These are phyloP conservation scores for Cordyceps fumosorosea DNA, from an alignment of 2,329 filamentous ascomycete species.

Conservation along the genomic window DNA sequence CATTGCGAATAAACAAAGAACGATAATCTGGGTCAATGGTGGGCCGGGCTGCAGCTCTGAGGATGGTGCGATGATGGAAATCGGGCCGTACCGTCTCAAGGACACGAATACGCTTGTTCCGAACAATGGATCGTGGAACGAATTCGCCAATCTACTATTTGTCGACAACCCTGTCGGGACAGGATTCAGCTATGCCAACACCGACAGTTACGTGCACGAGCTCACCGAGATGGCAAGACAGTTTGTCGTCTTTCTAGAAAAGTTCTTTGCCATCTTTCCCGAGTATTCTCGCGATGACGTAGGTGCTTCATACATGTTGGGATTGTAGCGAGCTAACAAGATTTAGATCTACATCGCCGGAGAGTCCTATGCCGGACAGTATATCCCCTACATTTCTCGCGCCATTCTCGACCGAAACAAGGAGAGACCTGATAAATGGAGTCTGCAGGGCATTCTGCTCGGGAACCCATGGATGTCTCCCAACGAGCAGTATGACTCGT, in stretches of 20 bases:
- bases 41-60: slow-evolving; percentile 96
- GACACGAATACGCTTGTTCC: slow-evolving; percentile 64
- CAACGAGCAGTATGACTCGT: slow-evolving; percentile 80
- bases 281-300: slow-evolving; percentile 91
- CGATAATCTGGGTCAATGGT: slow-evolving; percentile 94
- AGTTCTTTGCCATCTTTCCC: slow-evolving; percentile 85
- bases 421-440: slow-evolving; percentile 55
- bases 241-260: slow-evolving; percentile 82
- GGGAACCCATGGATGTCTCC: slow-evolving; percentile 98
- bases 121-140: slow-evolving; percentile 96
- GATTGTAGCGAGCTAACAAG: slow-evolving; percentile 17
- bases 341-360: slow-evolving; percentile 83
- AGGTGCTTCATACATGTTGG: slow-evolving; percentile 31
- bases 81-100: slow-evolving; percentile 85
- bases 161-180: slow-evolving; percentile 96
- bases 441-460: slow-evolving; percentile 78
- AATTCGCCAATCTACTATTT: slow-evolving; percentile 95
- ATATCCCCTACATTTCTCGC: slow-evolving; percentile 95
- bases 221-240: slow-evolving; percentile 84
- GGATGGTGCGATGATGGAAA: slow-evolving; percentile 92
- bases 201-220: slow-evolving; percentile 78
- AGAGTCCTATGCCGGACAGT: slow-evolving; percentile 93
- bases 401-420: slow-evolving; percentile 86
- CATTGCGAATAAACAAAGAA: slow-evolving; percentile 84
- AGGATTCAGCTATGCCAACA: slow-evolving; percentile 92